Conservation (phyloP, 345 rosid genomes). For the Limnanthes douglasii region DNA sequence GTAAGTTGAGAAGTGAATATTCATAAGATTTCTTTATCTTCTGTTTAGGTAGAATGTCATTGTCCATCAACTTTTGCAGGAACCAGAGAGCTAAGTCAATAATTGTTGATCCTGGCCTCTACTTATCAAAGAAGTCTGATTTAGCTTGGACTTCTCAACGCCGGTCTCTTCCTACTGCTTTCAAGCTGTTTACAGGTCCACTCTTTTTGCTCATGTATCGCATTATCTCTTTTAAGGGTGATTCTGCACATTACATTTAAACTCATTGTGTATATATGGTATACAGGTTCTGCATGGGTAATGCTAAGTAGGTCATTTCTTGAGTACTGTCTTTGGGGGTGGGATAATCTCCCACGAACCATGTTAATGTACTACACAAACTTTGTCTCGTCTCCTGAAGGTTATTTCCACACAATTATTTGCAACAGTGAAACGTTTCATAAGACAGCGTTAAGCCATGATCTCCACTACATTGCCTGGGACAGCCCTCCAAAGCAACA, state of each 20-base stretch:
- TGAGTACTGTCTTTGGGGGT: conserved; percentile 79
- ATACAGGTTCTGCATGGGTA: conserved; percentile 84
- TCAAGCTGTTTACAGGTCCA: conserved; percentile 79
- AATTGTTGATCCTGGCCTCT: conserved; percentile 87
- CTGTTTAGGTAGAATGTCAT: background rate
- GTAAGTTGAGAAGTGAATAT: conserved; percentile 24
- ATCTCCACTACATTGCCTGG: conserved; percentile 96
- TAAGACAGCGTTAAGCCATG: conserved; percentile 54
- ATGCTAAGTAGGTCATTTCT: conserved; percentile 55
- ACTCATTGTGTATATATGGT: conserved; percentile 4
- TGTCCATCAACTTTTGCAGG: conserved; percentile 24
- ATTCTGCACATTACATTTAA: background rate
- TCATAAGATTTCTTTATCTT: background rate
- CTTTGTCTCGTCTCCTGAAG: conserved; percentile 87
- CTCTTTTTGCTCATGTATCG: too few species aligned
- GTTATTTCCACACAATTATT: conserved; percentile 87
- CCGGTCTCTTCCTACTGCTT: conserved; percentile 74
- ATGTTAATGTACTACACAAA: conserved; percentile 74
- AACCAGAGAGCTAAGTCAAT: conserved; percentile 77
- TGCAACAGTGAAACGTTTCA: conserved; percentile 57
- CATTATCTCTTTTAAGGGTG: background rate
- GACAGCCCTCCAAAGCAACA: conserved; percentile 95
- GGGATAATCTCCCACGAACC: conserved; percentile 82
- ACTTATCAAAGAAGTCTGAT: conserved; percentile 80
- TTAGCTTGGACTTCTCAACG: conserved; percentile 84